phyloP scores from a whole-genome alignment of 331 rosid species.

The Rhamnella rubrinervis region DNA sequence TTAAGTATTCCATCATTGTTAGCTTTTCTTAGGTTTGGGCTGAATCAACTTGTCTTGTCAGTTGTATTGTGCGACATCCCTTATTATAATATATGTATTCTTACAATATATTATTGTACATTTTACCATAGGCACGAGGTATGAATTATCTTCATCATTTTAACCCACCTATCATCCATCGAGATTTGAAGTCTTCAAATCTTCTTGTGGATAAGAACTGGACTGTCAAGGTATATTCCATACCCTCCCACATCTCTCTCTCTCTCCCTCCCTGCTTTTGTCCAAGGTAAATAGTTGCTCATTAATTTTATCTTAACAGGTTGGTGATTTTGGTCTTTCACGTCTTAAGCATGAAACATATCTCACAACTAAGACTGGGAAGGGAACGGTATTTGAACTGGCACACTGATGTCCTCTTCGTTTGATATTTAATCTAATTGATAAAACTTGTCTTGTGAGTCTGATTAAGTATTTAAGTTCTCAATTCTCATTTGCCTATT shows the following conservation, averaged over 20 bases:
- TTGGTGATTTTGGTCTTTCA: constrained; percentile 98
- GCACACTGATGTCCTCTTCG: constrained; percentile 14
- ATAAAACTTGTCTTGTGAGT: neutral
- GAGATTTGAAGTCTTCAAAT: constrained; percentile 96
- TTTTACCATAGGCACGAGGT: constrained; percentile 72
- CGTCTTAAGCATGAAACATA: constrained; percentile 89
- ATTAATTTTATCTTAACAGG: constrained; percentile 45
- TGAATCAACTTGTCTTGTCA: neutral
- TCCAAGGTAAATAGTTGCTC: neutral
- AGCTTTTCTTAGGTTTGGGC: constrained; percentile 1
- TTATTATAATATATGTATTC: neutral
- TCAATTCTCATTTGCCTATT: constrained; percentile 24
- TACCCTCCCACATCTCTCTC: neutral
- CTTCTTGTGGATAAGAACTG: constrained; percentile 90
- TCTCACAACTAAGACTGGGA: constrained; percentile 93
- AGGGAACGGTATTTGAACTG: constrained; percentile 74
- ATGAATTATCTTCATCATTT: constrained; percentile 93
- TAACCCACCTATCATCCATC: constrained; percentile 91
- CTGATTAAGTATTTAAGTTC: constrained; percentile 6
- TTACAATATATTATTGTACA: neutral
- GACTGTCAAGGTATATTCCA: constrained; percentile 81
- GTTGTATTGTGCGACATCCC: neutral
- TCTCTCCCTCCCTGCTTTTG: neutral
- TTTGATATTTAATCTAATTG: neutral
- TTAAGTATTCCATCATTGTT: neutral